Base-by-base conservation (phyloP, 331 rosid species). In the Rosa hybrid region DNA sequence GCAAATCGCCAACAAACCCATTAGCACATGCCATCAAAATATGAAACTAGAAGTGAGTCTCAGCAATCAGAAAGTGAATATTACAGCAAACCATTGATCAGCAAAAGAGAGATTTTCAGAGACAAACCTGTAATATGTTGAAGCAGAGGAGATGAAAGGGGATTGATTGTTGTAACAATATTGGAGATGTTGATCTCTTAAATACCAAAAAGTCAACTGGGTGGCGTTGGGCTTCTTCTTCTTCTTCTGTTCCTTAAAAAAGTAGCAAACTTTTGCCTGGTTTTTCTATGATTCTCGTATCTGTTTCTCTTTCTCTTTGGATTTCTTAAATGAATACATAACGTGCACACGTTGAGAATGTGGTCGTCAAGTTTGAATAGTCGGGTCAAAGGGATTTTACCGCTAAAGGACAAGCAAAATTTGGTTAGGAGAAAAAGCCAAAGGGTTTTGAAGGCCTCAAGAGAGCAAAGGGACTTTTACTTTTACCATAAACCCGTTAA, bases 121-220 rank as follows among this genome's bases (percentile, higher is more conserved):
- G 13, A 39, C 34, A 68, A 12, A 68, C 73, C 73, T 68, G 73
- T 42, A n/a, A 68, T 42, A 8, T 20, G 17, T 20, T 41, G 73
- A 68, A 45, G 30, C 73, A 18, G 51, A 68, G 16, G 51, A 68
- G 16, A 68, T 18, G 50, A 68, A 10, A 20, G 27, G 73, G 25
- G 23, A 12, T 65, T 2, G 71, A 34, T 65, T 27, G 69, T 27
- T 63, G 20, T 1, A 63, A 25, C 39, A 63, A 68, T 3, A 8
- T 38, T 10, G 72, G 25, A 41, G 23, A 18, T 27, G 34, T 68
- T 68, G 27, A 21, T 68, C 30, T 39, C 48, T 68, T 42, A 39
- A 68, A 68, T 68, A 42, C 50, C 6, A 68, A 42, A 68, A 68
- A 68, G 73, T 18, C 73, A 68, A 41, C 73, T n/a, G 53, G 50